Conservation (phyloP, 129 eudicot species). For the Deinandra increscens region DNA sequence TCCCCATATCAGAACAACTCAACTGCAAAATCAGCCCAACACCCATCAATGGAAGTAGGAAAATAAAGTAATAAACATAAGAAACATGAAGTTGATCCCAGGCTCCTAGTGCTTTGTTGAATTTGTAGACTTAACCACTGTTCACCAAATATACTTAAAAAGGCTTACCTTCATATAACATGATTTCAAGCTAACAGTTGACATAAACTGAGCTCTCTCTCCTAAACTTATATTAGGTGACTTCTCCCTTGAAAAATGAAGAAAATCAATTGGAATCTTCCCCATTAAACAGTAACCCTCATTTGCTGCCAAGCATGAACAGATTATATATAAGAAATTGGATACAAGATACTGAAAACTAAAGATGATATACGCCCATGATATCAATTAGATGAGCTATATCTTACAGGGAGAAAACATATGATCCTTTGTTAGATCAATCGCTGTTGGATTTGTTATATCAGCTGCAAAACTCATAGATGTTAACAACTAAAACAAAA, state of each 20-base stretch:
- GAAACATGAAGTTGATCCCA: constrained; percentile 3
- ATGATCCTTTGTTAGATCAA: constrained; percentile 44
- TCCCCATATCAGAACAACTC: constrained; percentile 44
- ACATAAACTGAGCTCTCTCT: constrained; percentile 62
- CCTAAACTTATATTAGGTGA: constrained; percentile 59
- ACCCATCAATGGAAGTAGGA: constrained; percentile 14
- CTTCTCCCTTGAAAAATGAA: constrained; percentile 67
- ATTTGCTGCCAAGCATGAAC: constrained; percentile 37
- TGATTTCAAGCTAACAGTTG: constrained; percentile 68
- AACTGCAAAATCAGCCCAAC: constrained; percentile 45
- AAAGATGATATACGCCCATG: background rate
- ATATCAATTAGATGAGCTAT: constrained; percentile 6
- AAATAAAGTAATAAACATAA: background rate
- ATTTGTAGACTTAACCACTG: background rate
- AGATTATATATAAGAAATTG: constrained; percentile 22
- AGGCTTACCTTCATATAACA: constrained; percentile 65
- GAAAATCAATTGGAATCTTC: constrained; percentile 67
- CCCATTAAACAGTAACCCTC: constrained; percentile 72
- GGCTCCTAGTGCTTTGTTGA: background rate
- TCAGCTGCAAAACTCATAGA: constrained; percentile 45
- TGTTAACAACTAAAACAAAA: constrained; percentile 8
- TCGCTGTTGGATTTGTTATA: constrained; percentile 26
- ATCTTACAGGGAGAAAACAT: constrained; percentile 59
- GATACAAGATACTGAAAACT: background rate
- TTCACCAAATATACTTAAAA: constrained; percentile 1